These are phyloP conservation scores for Mycena maculata DNA, from an alignment of 768 basidiomycete genomes.

Conservation along the genomic window DNA sequence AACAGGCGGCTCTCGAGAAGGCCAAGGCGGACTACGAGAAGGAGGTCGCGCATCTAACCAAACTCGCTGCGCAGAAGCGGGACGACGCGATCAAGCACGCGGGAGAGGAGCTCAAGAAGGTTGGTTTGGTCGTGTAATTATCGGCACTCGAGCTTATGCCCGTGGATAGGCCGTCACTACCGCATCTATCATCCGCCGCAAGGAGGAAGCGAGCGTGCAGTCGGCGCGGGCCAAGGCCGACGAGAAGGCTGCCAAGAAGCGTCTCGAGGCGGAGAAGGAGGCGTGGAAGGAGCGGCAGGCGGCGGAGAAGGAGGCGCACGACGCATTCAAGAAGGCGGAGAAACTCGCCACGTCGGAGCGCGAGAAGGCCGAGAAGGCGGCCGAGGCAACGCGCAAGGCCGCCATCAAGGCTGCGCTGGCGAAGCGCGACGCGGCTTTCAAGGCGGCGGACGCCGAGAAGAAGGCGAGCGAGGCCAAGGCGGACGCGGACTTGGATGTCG, in stretches of 20 bases:
- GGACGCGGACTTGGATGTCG: neutral
- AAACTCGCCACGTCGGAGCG: slow-evolving; percentile 12
- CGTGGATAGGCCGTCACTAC: slow-evolving; percentile 20
- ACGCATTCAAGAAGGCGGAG: slow-evolving; percentile 15
- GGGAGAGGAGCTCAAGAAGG: slow-evolving; percentile 22
- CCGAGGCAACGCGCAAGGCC: slow-evolving; percentile 11
- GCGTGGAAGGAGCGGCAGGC: slow-evolving; percentile 27
- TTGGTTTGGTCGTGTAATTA: neutral
- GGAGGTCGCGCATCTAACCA: slow-evolving; percentile 24
- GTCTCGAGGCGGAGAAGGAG: slow-evolving; percentile 19
- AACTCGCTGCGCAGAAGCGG: slow-evolving; percentile 28
- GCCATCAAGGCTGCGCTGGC: slow-evolving; percentile 10
- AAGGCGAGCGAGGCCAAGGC: neutral
- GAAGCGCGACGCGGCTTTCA: slow-evolving; percentile 1
- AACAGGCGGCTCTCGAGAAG: slow-evolving; percentile 17
- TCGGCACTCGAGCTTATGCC: neutral
- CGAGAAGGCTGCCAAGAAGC: slow-evolving; percentile 11
- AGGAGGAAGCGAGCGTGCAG: slow-evolving; percentile 19
- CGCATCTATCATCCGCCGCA: slow-evolving; percentile 27
- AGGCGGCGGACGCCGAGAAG: slow-evolving; percentile 1
- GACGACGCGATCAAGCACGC: slow-evolving; percentile 27
- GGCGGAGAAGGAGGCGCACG: slow-evolving; percentile 14
- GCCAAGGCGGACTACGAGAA: slow-evolving; percentile 25
- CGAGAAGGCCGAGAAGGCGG: slow-evolving; percentile 21
- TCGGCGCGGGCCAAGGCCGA: slow-evolving; percentile 24